These are phyloP conservation scores for Lavandula angustifolia DNA, from an alignment of 257 asterid genomes.

Conservation along the genomic window DNA sequence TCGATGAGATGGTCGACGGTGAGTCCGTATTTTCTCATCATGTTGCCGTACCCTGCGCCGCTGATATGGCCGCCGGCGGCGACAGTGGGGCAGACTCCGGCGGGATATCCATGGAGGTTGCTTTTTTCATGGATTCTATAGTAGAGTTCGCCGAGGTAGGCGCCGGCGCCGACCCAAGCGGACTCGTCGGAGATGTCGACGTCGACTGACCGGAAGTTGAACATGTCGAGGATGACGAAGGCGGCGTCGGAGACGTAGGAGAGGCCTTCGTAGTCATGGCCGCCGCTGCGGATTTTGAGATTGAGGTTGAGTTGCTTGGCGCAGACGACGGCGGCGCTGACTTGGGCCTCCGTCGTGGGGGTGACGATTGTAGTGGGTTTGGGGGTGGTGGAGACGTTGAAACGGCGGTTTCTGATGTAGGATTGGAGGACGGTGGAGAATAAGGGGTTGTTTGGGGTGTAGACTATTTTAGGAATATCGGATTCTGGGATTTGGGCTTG, in stretches of 20 bases:
- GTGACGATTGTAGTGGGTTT: slow-evolving; percentile 45
- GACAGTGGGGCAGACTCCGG: slow-evolving; percentile 61
- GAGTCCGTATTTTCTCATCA: slow-evolving; percentile 54
- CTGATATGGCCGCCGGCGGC: slow-evolving; percentile 64
- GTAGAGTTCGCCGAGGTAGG: slow-evolving; percentile 58
- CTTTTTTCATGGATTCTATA: slow-evolving; percentile 51
- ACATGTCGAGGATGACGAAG: slow-evolving; percentile 55
- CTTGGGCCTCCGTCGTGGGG: slow-evolving; percentile 42
- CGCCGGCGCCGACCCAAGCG: slow-evolving; percentile 65
- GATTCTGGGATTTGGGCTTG: slow-evolving; percentile 28
- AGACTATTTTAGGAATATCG: slow-evolving; percentile 36
- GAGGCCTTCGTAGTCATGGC: slow-evolving; percentile 61
- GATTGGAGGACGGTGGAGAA: slow-evolving; percentile 40
- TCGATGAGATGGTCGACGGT: slow-evolving; percentile 61
- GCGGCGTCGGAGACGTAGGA: slow-evolving; percentile 46
- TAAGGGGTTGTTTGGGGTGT: slow-evolving; percentile 41
- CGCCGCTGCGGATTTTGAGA: slow-evolving; percentile 65
- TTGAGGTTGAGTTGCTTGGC: slow-evolving; percentile 38
- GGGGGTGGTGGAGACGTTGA: slow-evolving; percentile 49
- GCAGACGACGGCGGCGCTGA: slow-evolving; percentile 50
- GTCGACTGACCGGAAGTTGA: slow-evolving; percentile 43
- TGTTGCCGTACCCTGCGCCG: slow-evolving; percentile 61
- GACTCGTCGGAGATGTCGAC: slow-evolving; percentile 36
- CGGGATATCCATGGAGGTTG: slow-evolving; percentile 46
- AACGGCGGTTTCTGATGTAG: slow-evolving; percentile 54